A percentile compares a stretch with the other conserved stretches of the same genome.
phyloP scores from a whole-genome alignment of 495 filamentous ascomycete genomes.

The Xylaria palmicola region DNA sequence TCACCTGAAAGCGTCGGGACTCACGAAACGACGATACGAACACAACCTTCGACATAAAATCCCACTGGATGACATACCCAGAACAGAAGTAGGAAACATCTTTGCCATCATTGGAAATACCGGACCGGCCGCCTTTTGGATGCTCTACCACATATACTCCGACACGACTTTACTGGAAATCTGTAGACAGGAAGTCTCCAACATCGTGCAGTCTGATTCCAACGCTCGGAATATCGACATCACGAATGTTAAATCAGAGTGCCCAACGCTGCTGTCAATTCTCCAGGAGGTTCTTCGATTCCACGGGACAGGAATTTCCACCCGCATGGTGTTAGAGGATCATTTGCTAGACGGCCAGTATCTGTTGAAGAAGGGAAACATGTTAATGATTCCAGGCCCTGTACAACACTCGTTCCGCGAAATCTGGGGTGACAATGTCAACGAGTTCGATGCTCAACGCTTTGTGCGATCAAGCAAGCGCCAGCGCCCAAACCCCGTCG shows the following conservation, averaged over 20 bases:
- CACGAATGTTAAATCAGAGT: neutral
- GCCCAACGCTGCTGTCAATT: neutral
- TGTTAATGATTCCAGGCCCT: slow-evolving; percentile 15
- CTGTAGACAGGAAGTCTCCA: neutral
- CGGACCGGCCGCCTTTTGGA: no score
- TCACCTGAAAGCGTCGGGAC: no score
- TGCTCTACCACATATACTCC: no score
- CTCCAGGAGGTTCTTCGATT: neutral
- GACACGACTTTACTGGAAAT: no score
- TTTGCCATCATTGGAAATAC: no score
- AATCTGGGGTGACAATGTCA: slow-evolving; percentile 21
- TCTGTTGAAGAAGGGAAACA: neutral
- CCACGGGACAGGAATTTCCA: neutral
- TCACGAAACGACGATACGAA: no score
- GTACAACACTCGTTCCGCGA: slow-evolving; percentile 15
- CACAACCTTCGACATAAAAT: no score
- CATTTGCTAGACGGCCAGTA: neutral
- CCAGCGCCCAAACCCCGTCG: slow-evolving; percentile 12
- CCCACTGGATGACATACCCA: no score
- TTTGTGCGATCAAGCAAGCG: slow-evolving; percentile 13
- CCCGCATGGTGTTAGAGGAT: neutral
- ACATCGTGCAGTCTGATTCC: no score
- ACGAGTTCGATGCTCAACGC: slow-evolving; percentile 22
- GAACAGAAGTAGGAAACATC: no score
- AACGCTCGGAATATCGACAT: no score